Evolutionary conservation across 345 rosid species (phyloP).

Genomic region (Abelmoschus esculentus): DNA sequence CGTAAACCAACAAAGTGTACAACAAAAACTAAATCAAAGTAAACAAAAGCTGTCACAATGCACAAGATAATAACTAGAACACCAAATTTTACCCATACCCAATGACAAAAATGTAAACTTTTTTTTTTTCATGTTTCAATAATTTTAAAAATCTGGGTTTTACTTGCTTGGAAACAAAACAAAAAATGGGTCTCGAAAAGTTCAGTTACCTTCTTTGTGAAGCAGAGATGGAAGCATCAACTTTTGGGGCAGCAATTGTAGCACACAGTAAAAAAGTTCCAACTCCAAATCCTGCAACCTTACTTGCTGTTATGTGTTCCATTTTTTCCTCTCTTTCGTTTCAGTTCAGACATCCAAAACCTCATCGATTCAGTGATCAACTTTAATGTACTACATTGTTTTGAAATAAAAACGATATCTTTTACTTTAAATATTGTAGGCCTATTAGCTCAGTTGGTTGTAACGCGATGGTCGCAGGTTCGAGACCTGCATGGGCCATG

Average conservation of each 20-base stretch:
- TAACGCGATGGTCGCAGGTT: constrained; percentile 91
- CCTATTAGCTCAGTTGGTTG: constrained; percentile 83
- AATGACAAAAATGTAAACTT: background rate
- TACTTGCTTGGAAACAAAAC: background rate
- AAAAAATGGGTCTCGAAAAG: background rate
- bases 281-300: constrained; percentile 65
- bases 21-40: background rate
- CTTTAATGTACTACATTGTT: background rate
- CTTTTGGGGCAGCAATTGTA: constrained; percentile 58
- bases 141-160: background rate
- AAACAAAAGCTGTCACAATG: background rate
- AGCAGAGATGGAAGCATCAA: constrained; percentile 65
- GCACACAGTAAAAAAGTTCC: constrained; percentile 56
- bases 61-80: background rate
- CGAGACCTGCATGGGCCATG: constrained; percentile 71
- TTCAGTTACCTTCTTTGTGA: constrained; percentile 55
- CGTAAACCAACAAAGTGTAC: background rate
- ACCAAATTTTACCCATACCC: no score
- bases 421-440: background rate
- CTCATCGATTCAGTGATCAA: background rate
- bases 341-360: background rate
- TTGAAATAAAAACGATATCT: no score
- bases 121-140: background rate
- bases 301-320: constrained; percentile 60
- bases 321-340: constrained; percentile 12